Evolutionary conservation across 2,329 filamentous ascomycete species (phyloP).

Genomic region (Alternaria angustiovoidea): DNA sequence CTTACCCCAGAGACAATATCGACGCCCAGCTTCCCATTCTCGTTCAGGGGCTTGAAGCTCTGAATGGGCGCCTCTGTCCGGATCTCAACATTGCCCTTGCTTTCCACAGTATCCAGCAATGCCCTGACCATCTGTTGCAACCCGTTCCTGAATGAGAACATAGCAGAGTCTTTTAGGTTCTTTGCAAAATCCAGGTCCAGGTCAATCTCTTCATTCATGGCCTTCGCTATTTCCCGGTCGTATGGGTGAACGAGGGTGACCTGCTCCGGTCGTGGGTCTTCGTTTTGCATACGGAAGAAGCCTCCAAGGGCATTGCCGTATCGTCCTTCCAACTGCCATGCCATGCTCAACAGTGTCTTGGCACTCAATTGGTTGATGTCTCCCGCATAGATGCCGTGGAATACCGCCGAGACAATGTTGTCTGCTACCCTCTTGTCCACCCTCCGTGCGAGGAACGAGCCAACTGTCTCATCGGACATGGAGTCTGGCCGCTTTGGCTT

Average conservation of each 20-base stretch:
- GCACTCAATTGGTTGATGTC: conserved; percentile 83
- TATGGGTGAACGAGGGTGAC: conserved; percentile 30
- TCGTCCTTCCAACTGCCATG: conserved; percentile 60
- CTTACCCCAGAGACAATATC: conserved; percentile 38
- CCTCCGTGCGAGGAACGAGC: conserved; percentile 67
- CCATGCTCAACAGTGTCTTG: conserved; percentile 65
- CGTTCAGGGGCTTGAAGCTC: conserved; percentile 21
- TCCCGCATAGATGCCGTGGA: conserved; percentile 93
- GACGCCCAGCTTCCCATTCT: conserved; percentile 25
- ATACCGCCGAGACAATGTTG: conserved; percentile 75
- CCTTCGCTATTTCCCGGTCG: conserved; percentile 26
- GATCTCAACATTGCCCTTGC: conserved; percentile 52
- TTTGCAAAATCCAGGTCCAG: conserved; percentile 45
- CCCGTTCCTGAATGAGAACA: conserved; percentile 57
- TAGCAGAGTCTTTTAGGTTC: conserved; percentile 45
- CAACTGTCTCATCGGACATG: conserved; percentile 74
- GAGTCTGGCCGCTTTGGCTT: conserved; percentile 43
- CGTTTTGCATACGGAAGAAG: conserved; percentile 27
- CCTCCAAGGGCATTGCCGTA: conserved; percentile 45
- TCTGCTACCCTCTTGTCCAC: conserved; percentile 67
- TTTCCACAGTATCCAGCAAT: conserved; percentile 48
- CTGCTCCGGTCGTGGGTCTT: conserved; percentile 10
- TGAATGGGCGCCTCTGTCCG: conserved; percentile 44
- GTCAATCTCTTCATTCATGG: conserved; percentile 47
- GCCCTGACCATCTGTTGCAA: conserved; percentile 51